phyloP scores from a whole-genome alignment of 2,329 filamentous ascomycete species.

The Neodidymelliopsis sp. region DNA sequence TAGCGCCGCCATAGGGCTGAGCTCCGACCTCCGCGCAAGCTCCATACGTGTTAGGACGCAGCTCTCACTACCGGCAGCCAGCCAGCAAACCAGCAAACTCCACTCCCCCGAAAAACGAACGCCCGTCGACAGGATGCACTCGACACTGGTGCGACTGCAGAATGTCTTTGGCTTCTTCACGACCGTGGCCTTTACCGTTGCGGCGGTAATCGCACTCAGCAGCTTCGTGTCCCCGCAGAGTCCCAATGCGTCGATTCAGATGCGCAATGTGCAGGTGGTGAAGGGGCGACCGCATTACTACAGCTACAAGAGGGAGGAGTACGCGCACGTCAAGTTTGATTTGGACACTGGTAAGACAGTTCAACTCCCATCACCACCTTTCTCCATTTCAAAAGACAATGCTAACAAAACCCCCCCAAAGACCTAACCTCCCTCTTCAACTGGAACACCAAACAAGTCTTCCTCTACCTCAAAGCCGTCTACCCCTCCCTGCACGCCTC shows the following conservation, averaged over 20 bases:
- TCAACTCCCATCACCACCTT: background rate
- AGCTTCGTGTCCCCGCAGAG: slow-evolving; percentile 75
- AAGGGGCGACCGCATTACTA: slow-evolving; percentile 97
- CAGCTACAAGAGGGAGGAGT: slow-evolving; percentile 90
- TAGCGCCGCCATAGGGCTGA: slow-evolving; percentile 30
- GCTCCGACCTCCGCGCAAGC: slow-evolving; percentile 31
- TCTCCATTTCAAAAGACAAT: background rate
- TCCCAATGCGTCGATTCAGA: slow-evolving; percentile 69
- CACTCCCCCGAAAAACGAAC: background rate
- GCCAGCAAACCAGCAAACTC: slow-evolving; percentile 4
- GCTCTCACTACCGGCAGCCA: slow-evolving; percentile 1
- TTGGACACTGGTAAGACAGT: slow-evolving; percentile 71
- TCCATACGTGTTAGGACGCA: slow-evolving; percentile 47
- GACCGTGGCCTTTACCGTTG: slow-evolving; percentile 85
- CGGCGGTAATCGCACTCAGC: slow-evolving; percentile 79
- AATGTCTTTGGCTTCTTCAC: slow-evolving; percentile 99
- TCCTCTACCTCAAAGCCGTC: slow-evolving; percentile 90
- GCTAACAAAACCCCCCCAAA: slow-evolving; percentile 24
- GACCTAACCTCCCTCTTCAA: slow-evolving; percentile 93
- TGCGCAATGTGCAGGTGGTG: slow-evolving; percentile 85
- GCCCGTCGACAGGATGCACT: slow-evolving; percentile 73
- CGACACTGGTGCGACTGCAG: slow-evolving; percentile 82
- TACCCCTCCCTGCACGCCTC: slow-evolving; percentile 60
- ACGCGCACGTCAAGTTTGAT: slow-evolving; percentile 92
- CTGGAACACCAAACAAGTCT: slow-evolving; percentile 99